Base-by-base conservation (phyloP, 2,329 filamentous ascomycete species). In the Claviceps sp. region DNA sequence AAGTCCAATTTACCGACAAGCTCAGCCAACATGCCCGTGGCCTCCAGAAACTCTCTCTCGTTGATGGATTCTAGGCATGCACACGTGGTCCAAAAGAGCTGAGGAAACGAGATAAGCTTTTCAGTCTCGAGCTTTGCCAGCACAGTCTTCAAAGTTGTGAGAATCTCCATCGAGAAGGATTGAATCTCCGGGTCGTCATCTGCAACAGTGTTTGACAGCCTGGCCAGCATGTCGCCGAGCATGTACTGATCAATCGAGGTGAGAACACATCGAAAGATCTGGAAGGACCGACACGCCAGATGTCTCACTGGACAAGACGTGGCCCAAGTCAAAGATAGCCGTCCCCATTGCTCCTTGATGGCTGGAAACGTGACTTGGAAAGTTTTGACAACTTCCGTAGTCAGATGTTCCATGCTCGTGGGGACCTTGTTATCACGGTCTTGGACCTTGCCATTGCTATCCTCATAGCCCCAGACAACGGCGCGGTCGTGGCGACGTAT, bases 31-130 rank as follows among this genome's bases (percentile, higher is more conserved):
- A 98, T 96, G 50, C 86, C 84, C 13, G 96, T 73, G 22, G 87
- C 89, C 64, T 96, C 93, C 55, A 93, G 78, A 56, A 95, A 98
- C 62, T 98, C 93, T 22, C 85, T 80, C 67, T 98, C 94, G 57
- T 97, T 95, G 61, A 97, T 95, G 0, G 93, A 97, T 62, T 97
- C 90, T 20, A 98, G 72, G 64, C 93, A 98, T 11, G 93, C 93
- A 61, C 90, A 96, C 0, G 88, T 95, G 0, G 91, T 95, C 94
- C 94, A 98, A 68, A 98, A 97, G 1, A 98, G 73, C 61, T 97
- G 91, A 1, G 93, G 93, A 57, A 95, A 96, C n/a, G 83, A 82
- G 47, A 95, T 69, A 2, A 98, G 75, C 63, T 90, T 85, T 39
- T 85, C 79, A 0, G 85, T 76, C 20, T 90, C 83, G 29, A 97